These are phyloP conservation scores for Fusarium redolens DNA, from an alignment of 2,329 filamentous ascomycete species.

Conservation along the genomic window DNA sequence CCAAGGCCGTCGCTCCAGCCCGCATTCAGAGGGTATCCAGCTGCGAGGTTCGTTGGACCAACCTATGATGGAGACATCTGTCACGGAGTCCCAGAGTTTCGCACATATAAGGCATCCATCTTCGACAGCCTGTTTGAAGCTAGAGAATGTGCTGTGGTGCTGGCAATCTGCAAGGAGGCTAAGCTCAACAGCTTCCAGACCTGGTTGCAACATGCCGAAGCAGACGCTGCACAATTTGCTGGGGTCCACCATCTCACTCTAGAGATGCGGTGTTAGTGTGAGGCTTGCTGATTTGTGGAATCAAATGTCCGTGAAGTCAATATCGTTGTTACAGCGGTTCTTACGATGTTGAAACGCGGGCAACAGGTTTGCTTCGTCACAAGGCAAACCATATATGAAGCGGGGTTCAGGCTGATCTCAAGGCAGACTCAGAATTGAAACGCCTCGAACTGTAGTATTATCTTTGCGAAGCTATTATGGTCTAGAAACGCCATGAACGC, in stretches of 20 bases:
- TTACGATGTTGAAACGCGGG: too few species aligned
- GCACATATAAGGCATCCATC: not conserved
- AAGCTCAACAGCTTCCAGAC: not conserved
- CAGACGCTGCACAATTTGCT: not conserved
- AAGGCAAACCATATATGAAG: not conserved
- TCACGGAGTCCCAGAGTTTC: not conserved
- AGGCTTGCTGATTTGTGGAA: too few species aligned
- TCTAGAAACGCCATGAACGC: too few species aligned
- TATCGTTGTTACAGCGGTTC: too few species aligned
- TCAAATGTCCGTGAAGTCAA: too few species aligned
- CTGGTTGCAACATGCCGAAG: not conserved
- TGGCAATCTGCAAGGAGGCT: not conserved
- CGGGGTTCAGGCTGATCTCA: not conserved
- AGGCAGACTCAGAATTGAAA: not conserved
- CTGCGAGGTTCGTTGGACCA: not conserved
- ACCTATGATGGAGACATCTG: not conserved
- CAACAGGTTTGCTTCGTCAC: not conserved
- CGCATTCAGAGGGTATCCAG: not conserved
- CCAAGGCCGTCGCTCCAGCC: not conserved
- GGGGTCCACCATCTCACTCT: not conserved
- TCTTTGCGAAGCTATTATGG: too few species aligned
- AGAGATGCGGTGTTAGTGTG: too few species aligned
- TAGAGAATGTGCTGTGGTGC: not conserved
- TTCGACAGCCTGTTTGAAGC: not conserved
- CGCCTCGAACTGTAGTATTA: too few species aligned